phyloP scores from a whole-genome alignment of 805 yeast genomes.

The Spencermartinsiella europaea region DNA sequence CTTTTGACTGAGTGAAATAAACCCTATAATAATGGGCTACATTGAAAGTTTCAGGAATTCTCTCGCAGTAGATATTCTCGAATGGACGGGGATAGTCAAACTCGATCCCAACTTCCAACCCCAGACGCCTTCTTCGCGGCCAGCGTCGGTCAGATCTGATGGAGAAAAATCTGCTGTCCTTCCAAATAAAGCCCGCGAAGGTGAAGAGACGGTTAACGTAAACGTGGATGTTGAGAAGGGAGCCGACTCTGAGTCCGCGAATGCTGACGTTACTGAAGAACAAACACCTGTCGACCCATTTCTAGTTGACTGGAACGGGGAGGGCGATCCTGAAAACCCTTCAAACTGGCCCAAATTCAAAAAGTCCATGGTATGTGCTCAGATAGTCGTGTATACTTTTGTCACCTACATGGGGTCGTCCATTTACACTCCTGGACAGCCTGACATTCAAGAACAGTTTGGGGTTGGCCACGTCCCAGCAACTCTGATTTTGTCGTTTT shows the following conservation, averaged over 20 bases:
- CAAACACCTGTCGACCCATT: conserved; percentile 14
- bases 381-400: conserved; percentile 44
- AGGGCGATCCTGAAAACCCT: conserved; percentile 39
- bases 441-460: conserved; percentile 35
- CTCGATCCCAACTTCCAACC: conserved; percentile 3
- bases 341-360: conserved; percentile 47
- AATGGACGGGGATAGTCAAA: conserved; percentile 5
- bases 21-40: background rate
- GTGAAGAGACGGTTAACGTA: background rate
- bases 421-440: conserved; percentile 51
- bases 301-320: conserved; percentile 31
- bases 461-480: conserved; percentile 45
- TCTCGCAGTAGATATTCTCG: conserved; percentile 7
- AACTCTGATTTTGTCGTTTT: conserved; percentile 50
- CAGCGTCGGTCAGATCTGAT: too few relatives aligned
- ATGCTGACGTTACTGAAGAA: background rate
- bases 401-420: conserved; percentile 58
- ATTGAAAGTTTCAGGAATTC: conserved; percentile 6
- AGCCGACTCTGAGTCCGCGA: background rate
- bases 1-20: too few relatives aligned
- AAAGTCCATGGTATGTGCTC: conserved; percentile 37
- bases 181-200: too few relatives aligned
- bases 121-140: background rate
- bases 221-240: conserved; percentile 17
- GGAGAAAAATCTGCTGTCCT: too few relatives aligned